phyloP scores from a whole-genome alignment of 139 green algal genomes.

The Chlamydomonas applanata region DNA sequence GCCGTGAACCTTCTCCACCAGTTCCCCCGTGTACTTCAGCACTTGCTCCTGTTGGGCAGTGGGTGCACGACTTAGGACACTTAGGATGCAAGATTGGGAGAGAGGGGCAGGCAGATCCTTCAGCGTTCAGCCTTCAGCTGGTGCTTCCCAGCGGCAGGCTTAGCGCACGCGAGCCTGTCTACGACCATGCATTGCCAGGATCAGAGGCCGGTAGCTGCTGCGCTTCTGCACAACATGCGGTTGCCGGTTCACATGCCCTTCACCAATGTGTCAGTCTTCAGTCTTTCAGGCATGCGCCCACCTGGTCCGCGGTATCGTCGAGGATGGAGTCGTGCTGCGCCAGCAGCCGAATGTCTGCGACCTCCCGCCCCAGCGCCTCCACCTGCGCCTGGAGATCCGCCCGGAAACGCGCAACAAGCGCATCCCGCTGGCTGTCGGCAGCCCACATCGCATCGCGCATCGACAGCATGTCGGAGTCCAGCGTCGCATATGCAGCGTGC shows the following conservation, averaged over 20 bases:
- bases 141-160: too few species aligned
- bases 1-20: constrained; percentile 27
- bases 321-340: constrained; percentile 76
- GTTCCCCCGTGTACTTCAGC: constrained; percentile 11
- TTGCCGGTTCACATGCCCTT: not conserved
- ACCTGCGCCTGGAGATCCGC: constrained; percentile 35
- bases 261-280: not conserved
- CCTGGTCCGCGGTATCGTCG: constrained; percentile 37
- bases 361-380: constrained; percentile 26
- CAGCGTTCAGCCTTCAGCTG: too few species aligned
- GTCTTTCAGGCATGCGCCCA: not conserved
- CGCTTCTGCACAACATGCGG: constrained; percentile 7
- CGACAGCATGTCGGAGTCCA: constrained; percentile 55
- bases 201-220: constrained; percentile 1
- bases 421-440: constrained; percentile 28
- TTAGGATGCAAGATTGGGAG: too few species aligned
- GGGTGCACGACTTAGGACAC: too few species aligned
- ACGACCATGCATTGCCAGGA: too few species aligned
- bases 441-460: constrained; percentile 60
- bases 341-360: constrained; percentile 42
- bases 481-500: constrained; percentile 50
- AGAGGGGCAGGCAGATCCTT: too few species aligned
- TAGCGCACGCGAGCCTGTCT: too few species aligned
- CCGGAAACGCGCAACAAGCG: constrained; percentile 30
- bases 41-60: constrained; percentile 15